Conservation (phyloP, 1,284 basidiomycete species). For the Rhodotorula sp. region DNA sequence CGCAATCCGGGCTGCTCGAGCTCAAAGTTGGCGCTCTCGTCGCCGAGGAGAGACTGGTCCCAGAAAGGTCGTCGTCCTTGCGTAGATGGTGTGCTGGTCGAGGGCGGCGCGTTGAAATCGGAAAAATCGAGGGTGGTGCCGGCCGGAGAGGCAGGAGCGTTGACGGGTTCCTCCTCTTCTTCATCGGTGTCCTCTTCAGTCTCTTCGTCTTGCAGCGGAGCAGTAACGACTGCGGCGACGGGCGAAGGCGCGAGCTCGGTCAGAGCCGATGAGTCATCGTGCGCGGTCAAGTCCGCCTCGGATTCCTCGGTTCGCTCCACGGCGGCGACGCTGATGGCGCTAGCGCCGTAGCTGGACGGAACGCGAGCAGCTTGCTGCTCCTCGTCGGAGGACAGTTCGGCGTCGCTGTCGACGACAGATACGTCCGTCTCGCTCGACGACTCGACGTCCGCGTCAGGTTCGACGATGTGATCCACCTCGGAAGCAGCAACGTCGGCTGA, state of each 20-base stretch:
- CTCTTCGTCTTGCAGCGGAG: background rate
- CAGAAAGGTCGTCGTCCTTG: background rate
- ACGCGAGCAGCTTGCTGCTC: too few relatives aligned
- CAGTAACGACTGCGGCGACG: background rate
- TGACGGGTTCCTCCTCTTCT: background rate
- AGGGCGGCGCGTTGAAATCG: background rate
- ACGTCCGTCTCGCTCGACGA: too few relatives aligned
- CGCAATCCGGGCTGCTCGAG: conserved; percentile 23
- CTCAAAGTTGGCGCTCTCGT: conserved; percentile 17
- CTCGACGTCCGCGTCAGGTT: too few relatives aligned
- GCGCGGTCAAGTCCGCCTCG: background rate
- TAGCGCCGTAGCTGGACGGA: background rate
- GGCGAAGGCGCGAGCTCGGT: background rate
- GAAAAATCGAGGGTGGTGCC: background rate
- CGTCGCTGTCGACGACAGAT: too few relatives aligned
- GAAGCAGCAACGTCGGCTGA: too few relatives aligned
- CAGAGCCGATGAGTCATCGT: background rate
- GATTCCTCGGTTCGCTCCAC: background rate
- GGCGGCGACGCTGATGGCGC: background rate
- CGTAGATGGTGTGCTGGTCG: conserved; percentile 1
- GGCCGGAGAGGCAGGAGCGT: conserved; percentile 1
- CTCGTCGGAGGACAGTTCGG: too few relatives aligned
- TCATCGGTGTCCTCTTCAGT: background rate
- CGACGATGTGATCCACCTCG: too few relatives aligned
- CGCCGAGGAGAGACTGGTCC: conserved; percentile 9